A percentile compares a stretch with the other conserved stretches of the same genome.
These are phyloP conservation scores for Trametes polyzona DNA, from an alignment of 1,284 basidiomycete genomes.

Conservation along the genomic window DNA sequence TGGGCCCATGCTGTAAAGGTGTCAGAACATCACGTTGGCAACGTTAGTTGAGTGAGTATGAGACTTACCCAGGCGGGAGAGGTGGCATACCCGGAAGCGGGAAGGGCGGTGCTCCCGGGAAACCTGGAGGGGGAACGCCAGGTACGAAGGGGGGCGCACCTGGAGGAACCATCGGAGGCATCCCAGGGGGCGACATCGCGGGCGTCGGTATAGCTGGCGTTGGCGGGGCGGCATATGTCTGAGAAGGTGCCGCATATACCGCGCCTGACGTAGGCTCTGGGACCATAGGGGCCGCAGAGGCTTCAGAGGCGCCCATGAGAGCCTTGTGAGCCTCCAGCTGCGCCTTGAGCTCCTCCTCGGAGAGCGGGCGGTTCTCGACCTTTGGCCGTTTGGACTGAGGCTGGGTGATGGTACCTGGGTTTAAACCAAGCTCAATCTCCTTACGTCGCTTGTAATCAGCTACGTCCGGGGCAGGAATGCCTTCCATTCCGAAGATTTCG, in stretches of 20 bases:
- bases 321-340: conserved; percentile 91
- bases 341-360: conserved; percentile 83
- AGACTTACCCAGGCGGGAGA: conserved; percentile 49
- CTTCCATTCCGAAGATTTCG: conserved; percentile 99
- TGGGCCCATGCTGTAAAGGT: conserved; percentile 13
- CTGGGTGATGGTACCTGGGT: conserved; percentile 78
- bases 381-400: conserved; percentile 82
- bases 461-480: conserved; percentile 92
- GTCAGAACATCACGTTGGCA: not conserved
- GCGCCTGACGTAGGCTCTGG: conserved; percentile 47
- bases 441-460: conserved; percentile 95
- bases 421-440: conserved; percentile 88
- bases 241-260: conserved; percentile 71
- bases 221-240: conserved; percentile 65
- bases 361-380: conserved; percentile 80
- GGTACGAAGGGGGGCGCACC: conserved; percentile 42
- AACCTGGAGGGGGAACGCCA: conserved; percentile 46
- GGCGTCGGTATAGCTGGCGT: conserved; percentile 40
- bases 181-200: conserved; percentile 38
- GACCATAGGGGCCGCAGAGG: conserved; percentile 42
- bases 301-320: conserved; percentile 75
- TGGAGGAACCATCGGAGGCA: conserved; percentile 42
- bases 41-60: not conserved
- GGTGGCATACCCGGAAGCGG: conserved; percentile 39
- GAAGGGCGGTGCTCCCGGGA: conserved; percentile 43